These are phyloP conservation scores for Acanthamoeba lenticulata DNA, from an alignment of 208 protist genomes.

Conservation along the genomic window DNA sequence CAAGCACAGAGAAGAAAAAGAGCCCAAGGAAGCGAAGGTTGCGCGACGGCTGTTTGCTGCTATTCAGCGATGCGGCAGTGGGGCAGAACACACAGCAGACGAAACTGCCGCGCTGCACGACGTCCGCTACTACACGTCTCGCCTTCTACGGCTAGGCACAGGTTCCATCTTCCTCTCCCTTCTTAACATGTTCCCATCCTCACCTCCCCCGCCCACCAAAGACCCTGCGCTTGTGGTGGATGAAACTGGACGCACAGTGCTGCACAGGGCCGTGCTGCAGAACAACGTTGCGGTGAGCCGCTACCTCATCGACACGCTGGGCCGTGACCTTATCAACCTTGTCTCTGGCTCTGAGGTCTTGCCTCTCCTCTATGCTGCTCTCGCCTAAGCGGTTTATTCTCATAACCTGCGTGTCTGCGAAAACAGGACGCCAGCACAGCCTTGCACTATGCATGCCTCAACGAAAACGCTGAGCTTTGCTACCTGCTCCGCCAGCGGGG, in stretches of 20 bases:
- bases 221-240: neutral
- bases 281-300: neutral
- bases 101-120: neutral
- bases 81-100: neutral
- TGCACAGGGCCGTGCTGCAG: neutral
- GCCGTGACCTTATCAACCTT: neutral
- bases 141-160: neutral
- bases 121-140: neutral
- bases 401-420: too few species aligned
- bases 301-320: neutral
- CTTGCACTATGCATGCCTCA: constrained; percentile 8
- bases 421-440: constrained; percentile 22
- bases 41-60: neutral
- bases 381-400: neutral
- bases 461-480: constrained; percentile 3
- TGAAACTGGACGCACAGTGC: neutral
- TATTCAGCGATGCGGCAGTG: neutral
- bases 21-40: neutral
- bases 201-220: neutral
- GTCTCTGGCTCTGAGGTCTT: neutral
- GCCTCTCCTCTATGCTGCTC: neutral
- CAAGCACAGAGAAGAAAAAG: too few species aligned
- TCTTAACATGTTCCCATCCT: neutral
- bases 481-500: neutral
- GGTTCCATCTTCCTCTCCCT: neutral